Base-by-base conservation (phyloP, 108 stramenopile species). In the Nitzschia putrida region DNA sequence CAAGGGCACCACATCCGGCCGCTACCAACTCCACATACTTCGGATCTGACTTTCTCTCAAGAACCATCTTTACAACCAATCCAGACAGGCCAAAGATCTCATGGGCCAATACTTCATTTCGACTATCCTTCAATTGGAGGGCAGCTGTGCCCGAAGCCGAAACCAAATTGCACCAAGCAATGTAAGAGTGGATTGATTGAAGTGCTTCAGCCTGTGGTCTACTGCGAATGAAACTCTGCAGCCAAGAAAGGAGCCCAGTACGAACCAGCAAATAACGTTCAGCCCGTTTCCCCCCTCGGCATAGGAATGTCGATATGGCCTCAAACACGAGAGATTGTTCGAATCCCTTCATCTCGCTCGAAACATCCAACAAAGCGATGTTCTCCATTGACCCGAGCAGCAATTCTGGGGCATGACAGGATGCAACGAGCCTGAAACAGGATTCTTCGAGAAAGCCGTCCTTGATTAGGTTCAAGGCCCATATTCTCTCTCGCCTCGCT, bases 321-420 rank as follows among this genome's bases (percentile, higher is more conserved):
- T 73, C 54, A 9, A 85, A 40, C 7, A 82, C 43, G 12, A 74
- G 76, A 54, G 53, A 23, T n/a, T 37, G 53, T 43, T 84, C 83
- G n/a, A 61, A 57, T 21, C 66, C 59, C 29, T 76, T 68, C 61
- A 68, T 68, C 24, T 71, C 68, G 20, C 64, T 56, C 12, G 64
- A 50, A 29, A 64, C 23, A n/a, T 40, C 6, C 8, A 64, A 57
- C 38, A 76, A 22, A 1, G 64, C 60, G n/a, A 65, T 24, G 41
- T 68, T 72, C 23, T 80, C 85, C 42, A 89, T 83, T 8, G 86
- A 82, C 25, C 83, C 77, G 70, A 94, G 68, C 13, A 94, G 54
- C 9, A 94, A 78, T 54, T 88, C 93, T 0, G 88, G 88, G 16
- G 85, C 86, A 78, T 94, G 90, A 43, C 87, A 84, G 37, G 81